phyloP scores from a whole-genome alignment of 192 early-diverging fungal genomes.

The Coemansia sp. region DNA sequence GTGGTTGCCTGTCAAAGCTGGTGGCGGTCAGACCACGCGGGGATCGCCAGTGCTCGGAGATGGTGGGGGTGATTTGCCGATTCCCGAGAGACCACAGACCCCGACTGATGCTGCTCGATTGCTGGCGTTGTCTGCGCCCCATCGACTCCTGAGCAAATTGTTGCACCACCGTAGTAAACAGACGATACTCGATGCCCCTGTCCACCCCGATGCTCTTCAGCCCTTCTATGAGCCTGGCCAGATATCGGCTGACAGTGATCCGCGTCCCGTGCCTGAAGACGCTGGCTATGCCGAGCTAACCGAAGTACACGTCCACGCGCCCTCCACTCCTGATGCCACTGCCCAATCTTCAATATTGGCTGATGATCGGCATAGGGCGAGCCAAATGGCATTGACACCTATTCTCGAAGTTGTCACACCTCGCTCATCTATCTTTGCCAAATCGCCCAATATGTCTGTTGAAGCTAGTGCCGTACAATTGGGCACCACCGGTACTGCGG shows the following conservation, averaged over 20 bases:
- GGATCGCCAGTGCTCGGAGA: not conserved
- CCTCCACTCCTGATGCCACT: not conserved
- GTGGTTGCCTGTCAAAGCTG: constrained; percentile 63
- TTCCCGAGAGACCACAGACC: not conserved
- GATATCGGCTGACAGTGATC: not conserved
- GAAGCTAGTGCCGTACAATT: not conserved
- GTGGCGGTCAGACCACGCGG: not conserved
- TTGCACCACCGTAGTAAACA: not conserved
- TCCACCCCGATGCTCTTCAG: not conserved
- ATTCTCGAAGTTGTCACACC: constrained; percentile 15
- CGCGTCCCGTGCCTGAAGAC: not conserved
- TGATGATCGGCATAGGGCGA: not conserved
- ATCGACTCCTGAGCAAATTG: not conserved
- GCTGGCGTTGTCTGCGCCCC: constrained; percentile 11
- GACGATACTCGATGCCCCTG: not conserved
- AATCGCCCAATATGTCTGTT: not conserved
- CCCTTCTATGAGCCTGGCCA: not conserved
- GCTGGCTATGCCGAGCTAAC: not conserved
- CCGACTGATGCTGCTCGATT: not conserved
- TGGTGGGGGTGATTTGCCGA: not conserved
- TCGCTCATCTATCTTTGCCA: constrained; percentile 4
- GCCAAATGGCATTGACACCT: constrained; percentile 10
- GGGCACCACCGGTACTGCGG: not conserved
- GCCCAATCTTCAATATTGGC: not conserved
- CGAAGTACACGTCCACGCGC: not conserved